Conservation (phyloP, 495 filamentous ascomycete species). For the Neurospora sp. region DNA sequence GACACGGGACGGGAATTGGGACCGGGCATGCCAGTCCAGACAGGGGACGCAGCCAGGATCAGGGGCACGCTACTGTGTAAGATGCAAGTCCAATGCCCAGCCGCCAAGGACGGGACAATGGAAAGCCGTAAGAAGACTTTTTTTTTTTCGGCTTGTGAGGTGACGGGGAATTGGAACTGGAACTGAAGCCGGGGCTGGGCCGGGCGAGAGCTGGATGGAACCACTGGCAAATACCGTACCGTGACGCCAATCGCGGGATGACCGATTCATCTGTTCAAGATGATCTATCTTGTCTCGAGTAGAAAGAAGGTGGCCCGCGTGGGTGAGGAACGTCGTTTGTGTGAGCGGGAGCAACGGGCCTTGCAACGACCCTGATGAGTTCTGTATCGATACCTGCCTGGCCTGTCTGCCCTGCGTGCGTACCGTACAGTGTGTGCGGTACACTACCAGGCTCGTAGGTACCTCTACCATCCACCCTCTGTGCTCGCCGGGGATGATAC, state of each 20-base stretch:
- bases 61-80: neutral
- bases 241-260: constrained; percentile 1
- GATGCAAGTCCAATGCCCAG: constrained; percentile 1
- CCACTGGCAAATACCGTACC: neutral
- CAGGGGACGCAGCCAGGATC: constrained; percentile 18
- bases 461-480: neutral
- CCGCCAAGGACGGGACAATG: constrained; percentile 13
- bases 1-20: constrained; percentile 12
- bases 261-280: neutral
- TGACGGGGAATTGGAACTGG: neutral
- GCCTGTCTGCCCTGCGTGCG: neutral
- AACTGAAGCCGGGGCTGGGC: neutral
- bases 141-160: neutral
- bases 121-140: constrained; percentile 15
- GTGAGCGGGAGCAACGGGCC: neutral
- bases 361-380: neutral
- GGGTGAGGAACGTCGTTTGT: neutral
- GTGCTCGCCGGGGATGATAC: neutral
- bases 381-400: neutral
- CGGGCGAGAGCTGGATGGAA: neutral
- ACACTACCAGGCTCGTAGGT: neutral
- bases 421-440: neutral
- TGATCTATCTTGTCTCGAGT: neutral
- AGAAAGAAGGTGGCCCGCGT: neutral
- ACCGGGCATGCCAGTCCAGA: constrained; percentile 20